Conservation (phyloP, 192 early-diverging fungal species). For the Pilaira anomala region DNA sequence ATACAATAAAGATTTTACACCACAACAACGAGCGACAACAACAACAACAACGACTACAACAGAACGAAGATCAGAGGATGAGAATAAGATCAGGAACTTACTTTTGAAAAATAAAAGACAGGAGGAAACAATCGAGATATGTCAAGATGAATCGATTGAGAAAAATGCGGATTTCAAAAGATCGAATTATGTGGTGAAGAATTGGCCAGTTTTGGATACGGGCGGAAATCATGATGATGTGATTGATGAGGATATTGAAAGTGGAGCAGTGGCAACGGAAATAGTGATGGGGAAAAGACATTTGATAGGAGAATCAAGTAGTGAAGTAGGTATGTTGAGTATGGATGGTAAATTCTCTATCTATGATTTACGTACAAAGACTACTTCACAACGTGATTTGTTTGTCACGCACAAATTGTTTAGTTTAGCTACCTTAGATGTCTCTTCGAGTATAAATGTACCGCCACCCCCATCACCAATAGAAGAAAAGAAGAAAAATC, state of each 20-base stretch:
- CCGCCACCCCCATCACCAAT: not conserved
- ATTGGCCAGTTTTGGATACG: conserved; percentile 31
- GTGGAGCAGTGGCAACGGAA: conserved; percentile 43
- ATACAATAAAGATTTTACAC: conserved; percentile 37
- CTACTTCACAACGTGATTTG: conserved; percentile 43
- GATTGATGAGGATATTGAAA: not conserved
- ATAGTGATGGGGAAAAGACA: conserved; percentile 42
- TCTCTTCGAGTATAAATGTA: no score
- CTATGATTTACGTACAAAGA: conserved; percentile 45
- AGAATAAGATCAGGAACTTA: not conserved
- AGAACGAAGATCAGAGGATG: not conserved
- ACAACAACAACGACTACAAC: not conserved
- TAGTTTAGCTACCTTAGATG: conserved; percentile 47
- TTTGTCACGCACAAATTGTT: conserved; percentile 57
- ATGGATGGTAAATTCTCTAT: conserved; percentile 58
- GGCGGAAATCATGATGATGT: conserved; percentile 23
- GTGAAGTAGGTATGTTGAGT: conserved; percentile 47
- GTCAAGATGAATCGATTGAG: conserved; percentile 2
- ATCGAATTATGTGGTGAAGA: conserved; percentile 27
- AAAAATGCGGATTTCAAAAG: conserved; percentile 17
- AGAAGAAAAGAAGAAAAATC: not conserved
- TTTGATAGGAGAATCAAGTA: conserved; percentile 26
- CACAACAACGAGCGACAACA: not conserved
- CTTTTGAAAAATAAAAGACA: not conserved
- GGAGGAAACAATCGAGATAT: not conserved